Conservation (phyloP, 176 grass and related monocot species). For the Oryza meyeriana region DNA sequence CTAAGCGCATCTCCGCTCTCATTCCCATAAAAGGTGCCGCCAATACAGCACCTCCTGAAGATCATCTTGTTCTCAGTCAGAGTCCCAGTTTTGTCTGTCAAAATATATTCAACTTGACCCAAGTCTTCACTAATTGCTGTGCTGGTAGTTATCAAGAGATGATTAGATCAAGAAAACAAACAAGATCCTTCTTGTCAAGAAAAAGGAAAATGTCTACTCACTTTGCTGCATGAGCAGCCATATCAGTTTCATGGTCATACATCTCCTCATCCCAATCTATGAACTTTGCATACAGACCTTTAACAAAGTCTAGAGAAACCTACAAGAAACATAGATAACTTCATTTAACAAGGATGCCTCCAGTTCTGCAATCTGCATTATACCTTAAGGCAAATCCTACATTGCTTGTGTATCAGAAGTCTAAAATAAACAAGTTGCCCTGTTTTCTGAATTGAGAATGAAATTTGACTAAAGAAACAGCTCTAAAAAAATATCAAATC, state of each 20-base stretch:
- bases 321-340: slow-evolving; percentile 40
- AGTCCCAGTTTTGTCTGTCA: slow-evolving; percentile 98
- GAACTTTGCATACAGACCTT: slow-evolving; percentile 95
- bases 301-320: slow-evolving; percentile 97
- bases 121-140: slow-evolving; percentile 99
- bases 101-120: slow-evolving; percentile 97
- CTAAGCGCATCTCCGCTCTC: slow-evolving; percentile 93
- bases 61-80: slow-evolving; percentile 97
- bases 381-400: background rate
- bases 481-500: background rate
- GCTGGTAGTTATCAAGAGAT: slow-evolving; percentile 60
- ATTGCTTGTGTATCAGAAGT: slow-evolving; percentile 6
- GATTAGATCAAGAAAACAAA: slow-evolving; percentile 21
- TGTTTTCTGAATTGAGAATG: background rate
- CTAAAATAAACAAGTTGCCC: slow-evolving; percentile 14
- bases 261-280: slow-evolving; percentile 99
- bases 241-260: slow-evolving; percentile 86
- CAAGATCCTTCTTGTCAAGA: slow-evolving; percentile 4
- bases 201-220: slow-evolving; percentile 26
- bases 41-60: slow-evolving; percentile 91
- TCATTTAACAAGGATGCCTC: background rate
- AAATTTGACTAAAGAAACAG: background rate
- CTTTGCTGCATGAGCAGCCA: slow-evolving; percentile 92
- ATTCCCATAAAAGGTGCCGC: slow-evolving; percentile 69
- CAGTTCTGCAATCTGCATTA: slow-evolving; percentile 19